These are phyloP conservation scores for Lepiota venenata DNA, from an alignment of 768 basidiomycete species.

Conservation along the genomic window DNA sequence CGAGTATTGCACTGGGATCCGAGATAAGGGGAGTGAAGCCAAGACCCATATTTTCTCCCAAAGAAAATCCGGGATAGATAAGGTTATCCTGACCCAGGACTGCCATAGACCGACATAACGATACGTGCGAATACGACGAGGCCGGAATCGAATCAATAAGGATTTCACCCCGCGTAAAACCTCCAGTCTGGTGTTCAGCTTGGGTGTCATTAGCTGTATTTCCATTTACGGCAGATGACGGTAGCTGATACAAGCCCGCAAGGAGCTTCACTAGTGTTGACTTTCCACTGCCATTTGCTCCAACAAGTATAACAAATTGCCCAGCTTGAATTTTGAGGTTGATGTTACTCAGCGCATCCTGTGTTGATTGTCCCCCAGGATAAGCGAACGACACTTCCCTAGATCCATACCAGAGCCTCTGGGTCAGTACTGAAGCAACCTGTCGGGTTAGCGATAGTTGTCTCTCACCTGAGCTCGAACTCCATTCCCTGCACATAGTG, in stretches of 20 bases:
- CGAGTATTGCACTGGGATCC: conserved; percentile 21
- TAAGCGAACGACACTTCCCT: conserved; percentile 55
- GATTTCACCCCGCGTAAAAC: conserved; percentile 35
- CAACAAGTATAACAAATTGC: conserved; percentile 53
- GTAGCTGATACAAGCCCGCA: conserved; percentile 43
- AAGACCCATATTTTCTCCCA: conserved; percentile 37
- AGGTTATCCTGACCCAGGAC: conserved; percentile 48
- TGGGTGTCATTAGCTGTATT: background rate
- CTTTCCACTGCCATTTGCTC: conserved; percentile 54
- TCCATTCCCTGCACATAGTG: conserved; percentile 18
- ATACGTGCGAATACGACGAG: conserved; percentile 29
- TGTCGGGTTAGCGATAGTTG: too few relatives aligned
- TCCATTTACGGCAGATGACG: background rate
- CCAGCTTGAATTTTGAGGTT: conserved; percentile 43
- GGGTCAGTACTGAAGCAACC: background rate
- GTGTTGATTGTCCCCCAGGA: conserved; percentile 35
- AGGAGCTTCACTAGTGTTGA: conserved; percentile 50
- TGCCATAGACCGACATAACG: conserved; percentile 43
- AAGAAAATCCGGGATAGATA: conserved; percentile 41
- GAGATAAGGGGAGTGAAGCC: conserved; percentile 20
- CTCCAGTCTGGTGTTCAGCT: background rate
- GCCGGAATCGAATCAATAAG: conserved; percentile 41
- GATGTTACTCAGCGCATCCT: conserved; percentile 33
- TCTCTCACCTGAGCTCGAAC: conserved; percentile 20
- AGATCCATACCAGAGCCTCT: background rate